These are phyloP conservation scores for Naumovozyma dairenensis DNA, from an alignment of 805 yeast genomes.

Conservation along the genomic window DNA sequence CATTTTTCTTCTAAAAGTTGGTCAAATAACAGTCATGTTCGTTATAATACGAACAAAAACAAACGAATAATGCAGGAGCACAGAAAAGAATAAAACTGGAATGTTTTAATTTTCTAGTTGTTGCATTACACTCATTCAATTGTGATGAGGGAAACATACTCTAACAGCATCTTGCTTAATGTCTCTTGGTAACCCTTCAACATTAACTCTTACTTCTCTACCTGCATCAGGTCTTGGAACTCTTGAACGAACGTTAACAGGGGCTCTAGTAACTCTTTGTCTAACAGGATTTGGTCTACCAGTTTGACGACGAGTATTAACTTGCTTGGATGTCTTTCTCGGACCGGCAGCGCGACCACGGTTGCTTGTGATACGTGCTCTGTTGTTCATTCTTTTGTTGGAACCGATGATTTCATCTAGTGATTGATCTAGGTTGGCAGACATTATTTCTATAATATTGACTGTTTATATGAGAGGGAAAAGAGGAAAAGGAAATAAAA, in stretches of 20 bases:
- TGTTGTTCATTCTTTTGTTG: conserved; percentile 29
- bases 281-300: conserved; percentile 10
- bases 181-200: conserved; percentile 78
- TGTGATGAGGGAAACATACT: conserved; percentile 62
- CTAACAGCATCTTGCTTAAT: conserved; percentile 73
- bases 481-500: no score
- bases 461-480: no score
- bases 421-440: conserved; percentile 81
- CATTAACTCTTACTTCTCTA: conserved; percentile 72
- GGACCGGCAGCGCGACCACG: conserved; percentile 27
- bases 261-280: conserved; percentile 19
- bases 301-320: conserved; percentile 21
- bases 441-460: conserved; percentile 35
- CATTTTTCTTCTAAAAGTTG: no score
- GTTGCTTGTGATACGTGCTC: conserved; percentile 17
- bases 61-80: no score
- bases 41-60: no score
- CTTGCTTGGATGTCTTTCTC: conserved; percentile 27
- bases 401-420: conserved; percentile 89
- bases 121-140: no score
- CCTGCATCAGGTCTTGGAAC: conserved; percentile 35
- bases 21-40: no score
- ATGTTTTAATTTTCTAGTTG: no score
- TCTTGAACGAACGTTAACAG: conserved; percentile 29
- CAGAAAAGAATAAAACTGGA: no score